Conservation (phyloP, 2,329 filamentous ascomycete species). For the Nannizziopsis arthrosporioides region DNA sequence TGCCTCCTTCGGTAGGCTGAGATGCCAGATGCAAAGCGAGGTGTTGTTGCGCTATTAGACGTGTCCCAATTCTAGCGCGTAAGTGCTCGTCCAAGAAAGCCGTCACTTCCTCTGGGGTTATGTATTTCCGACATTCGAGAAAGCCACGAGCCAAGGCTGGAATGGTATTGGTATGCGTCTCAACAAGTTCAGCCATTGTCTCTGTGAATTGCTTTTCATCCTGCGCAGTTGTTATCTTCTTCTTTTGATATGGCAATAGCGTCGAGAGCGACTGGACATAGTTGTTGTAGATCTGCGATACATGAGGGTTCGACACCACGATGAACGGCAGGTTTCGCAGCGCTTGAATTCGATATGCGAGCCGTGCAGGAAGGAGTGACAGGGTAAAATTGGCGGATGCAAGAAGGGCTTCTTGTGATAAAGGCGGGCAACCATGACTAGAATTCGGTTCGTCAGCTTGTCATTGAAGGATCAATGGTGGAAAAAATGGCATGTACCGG, state of each 20-base stretch:
- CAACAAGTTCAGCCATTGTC: slow-evolving; percentile 86
- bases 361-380: slow-evolving; percentile 76
- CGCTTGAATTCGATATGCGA: slow-evolving; percentile 87
- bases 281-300: slow-evolving; percentile 88
- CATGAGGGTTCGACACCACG: slow-evolving; percentile 93
- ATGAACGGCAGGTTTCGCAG: slow-evolving; percentile 92
- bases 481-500: slow-evolving; percentile 46
- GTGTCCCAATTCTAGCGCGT: slow-evolving; percentile 82
- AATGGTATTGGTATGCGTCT: slow-evolving; percentile 90
- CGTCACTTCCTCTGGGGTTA: slow-evolving; percentile 70
- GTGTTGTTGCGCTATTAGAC: slow-evolving; percentile 91
- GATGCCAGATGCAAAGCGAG: slow-evolving; percentile 72
- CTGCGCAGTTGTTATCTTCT: slow-evolving; percentile 61
- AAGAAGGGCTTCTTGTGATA: slow-evolving; percentile 67
- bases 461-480: background rate
- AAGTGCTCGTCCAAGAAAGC: slow-evolving; percentile 87
- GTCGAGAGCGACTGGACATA: slow-evolving; percentile 89
- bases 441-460: slow-evolving; percentile 11
- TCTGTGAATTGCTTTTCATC: slow-evolving; percentile 88
- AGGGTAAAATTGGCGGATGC: slow-evolving; percentile 93
- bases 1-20: slow-evolving; percentile 56
- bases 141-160: slow-evolving; percentile 85
- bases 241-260: slow-evolving; percentile 69
- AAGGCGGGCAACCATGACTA: slow-evolving; percentile 68
- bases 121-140: slow-evolving; percentile 84